Evolutionary conservation across 2,329 filamentous ascomycete genomes (phyloP).

Genomic region (Microsporum ferrugineum): DNA sequence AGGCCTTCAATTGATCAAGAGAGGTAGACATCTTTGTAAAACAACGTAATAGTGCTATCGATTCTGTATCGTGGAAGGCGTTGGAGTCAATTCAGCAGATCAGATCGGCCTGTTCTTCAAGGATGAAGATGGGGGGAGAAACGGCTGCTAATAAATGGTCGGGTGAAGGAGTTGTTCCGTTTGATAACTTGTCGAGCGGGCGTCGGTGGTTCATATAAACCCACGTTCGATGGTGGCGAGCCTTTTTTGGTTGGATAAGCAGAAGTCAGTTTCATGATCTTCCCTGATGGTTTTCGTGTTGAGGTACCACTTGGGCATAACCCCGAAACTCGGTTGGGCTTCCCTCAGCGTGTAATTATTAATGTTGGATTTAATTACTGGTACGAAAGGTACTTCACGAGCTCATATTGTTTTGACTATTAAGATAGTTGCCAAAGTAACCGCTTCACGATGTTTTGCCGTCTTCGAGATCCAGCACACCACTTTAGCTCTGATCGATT

Average conservation of each 20-base stretch:
- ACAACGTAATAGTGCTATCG: neutral
- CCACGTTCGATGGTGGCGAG: neutral
- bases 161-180: neutral
- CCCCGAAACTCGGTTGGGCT: neutral
- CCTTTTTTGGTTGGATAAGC: neutral
- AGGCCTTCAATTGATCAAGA: conserved; percentile 92
- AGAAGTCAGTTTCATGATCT: neutral
- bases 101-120: neutral
- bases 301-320: neutral
- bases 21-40: conserved; percentile 60
- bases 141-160: neutral
- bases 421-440: no score
- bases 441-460: no score
- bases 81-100: neutral
- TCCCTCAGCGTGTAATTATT: no score
- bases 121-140: neutral
- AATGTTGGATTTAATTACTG: no score
- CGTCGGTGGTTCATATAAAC: conserved; percentile 1
- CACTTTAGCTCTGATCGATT: no score
- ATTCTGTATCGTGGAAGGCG: neutral
- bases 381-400: neutral
- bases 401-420: no score
- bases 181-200: neutral
- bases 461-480: no score
- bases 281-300: neutral